Conservation (phyloP, 306 rosid genomes). For the Phaseolus lunatus region DNA sequence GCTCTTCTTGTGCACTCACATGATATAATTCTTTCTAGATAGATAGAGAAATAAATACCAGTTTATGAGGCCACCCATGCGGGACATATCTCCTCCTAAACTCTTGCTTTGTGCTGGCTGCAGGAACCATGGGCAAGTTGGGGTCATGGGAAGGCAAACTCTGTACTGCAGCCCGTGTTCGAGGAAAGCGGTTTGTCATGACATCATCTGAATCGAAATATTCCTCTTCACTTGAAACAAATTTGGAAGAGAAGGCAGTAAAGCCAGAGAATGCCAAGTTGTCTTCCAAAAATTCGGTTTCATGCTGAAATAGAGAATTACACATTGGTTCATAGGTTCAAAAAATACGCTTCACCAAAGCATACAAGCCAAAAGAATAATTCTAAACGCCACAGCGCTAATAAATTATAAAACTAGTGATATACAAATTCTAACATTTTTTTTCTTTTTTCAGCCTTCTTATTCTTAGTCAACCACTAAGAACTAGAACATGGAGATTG, state of each 20-base stretch:
- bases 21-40: background rate
- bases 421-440: background rate
- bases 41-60: conserved; percentile 58
- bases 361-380: background rate
- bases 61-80: conserved; percentile 92
- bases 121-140: conserved; percentile 61
- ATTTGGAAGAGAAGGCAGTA: conserved; percentile 52
- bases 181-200: conserved; percentile 63
- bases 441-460: background rate
- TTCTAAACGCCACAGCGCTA: conserved; percentile 17
- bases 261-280: conserved; percentile 52
- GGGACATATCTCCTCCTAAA: conserved; percentile 72
- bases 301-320: conserved; percentile 49
- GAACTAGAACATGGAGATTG: conserved; percentile 6
- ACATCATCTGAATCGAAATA: conserved; percentile 84
- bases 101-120: conserved; percentile 63
- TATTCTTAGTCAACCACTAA: background rate
- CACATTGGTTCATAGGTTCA: conserved; percentile 28
- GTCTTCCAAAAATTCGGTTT: conserved; percentile 58
- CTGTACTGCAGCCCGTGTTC: conserved; percentile 56
- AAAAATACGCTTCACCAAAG: background rate
- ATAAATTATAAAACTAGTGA: conserved; percentile 1
- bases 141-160: conserved; percentile 59
- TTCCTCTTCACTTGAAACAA: conserved; percentile 72
- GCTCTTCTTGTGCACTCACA: background rate